Evolutionary conservation across 108 stramenopile species (phyloP).

Genomic region (Pseudonitzschia multiseries): DNA sequence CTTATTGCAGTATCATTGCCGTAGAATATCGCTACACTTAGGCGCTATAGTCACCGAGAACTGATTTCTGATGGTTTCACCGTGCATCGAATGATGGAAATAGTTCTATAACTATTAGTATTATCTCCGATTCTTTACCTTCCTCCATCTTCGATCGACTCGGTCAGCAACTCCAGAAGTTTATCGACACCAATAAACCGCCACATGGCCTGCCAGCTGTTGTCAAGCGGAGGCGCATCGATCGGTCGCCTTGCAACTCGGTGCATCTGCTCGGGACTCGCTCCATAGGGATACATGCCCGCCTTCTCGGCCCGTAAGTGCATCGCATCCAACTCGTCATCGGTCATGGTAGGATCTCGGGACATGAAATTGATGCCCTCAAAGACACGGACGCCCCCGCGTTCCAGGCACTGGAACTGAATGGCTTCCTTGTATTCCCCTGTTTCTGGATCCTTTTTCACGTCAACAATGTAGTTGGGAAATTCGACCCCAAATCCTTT

Average conservation of each 20-base stretch:
- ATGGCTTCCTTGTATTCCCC: constrained; percentile 89
- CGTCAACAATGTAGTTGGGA: constrained; percentile 91
- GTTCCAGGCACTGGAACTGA: constrained; percentile 91
- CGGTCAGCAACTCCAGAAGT: constrained; percentile 78
- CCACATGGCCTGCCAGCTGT: constrained; percentile 90
- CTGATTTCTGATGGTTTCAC: too few species aligned
- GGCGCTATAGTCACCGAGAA: too few species aligned
- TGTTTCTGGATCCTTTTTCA: constrained; percentile 70
- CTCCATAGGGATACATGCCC: constrained; percentile 88
- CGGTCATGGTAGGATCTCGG: constrained; percentile 76
- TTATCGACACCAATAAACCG: constrained; percentile 81
- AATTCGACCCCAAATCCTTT: constrained; percentile 92
- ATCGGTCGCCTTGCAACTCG: constrained; percentile 74
- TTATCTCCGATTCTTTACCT: constrained; percentile 36
- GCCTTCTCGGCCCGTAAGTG: constrained; percentile 76
- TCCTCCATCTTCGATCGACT: constrained; percentile 88
- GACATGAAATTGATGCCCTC: constrained; percentile 94
- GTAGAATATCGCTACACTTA: too few species aligned
- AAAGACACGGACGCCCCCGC: constrained; percentile 91
- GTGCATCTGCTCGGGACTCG: constrained; percentile 90
- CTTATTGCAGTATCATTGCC: not conserved
- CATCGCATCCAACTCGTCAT: constrained; percentile 74
- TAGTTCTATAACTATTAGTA: not conserved
- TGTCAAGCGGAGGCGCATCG: constrained; percentile 65
- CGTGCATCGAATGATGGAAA: too few species aligned